A percentile compares a stretch with the other conserved stretches of the same genome.
Conservation (phyloP, 2,329 filamentous ascomycete species). For the Plectosphaerella cucumerina region DNA sequence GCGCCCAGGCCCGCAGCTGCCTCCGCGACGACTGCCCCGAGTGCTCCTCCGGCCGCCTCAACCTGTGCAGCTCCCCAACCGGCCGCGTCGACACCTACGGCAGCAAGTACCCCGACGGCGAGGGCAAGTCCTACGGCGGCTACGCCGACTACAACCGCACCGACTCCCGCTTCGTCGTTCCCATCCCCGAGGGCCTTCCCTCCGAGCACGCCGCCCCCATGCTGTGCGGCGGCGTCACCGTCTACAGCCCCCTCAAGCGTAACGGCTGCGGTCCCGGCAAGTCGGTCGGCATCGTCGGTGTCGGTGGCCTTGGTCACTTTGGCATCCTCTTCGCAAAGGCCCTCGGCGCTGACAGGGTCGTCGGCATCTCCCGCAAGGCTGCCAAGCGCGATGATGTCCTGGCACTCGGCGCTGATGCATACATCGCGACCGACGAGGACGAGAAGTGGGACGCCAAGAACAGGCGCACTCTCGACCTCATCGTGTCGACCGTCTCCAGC, state of each 20-base stretch:
- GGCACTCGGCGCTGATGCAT: constrained; percentile 52
- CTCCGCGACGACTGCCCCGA: constrained; percentile 36
- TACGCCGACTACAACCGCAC: constrained; percentile 29
- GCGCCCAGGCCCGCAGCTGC: constrained; percentile 56
- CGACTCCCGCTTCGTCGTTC: constrained; percentile 42
- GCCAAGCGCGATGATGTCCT: constrained; percentile 51
- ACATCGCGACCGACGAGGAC: constrained; percentile 40
- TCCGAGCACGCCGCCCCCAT: constrained; percentile 52
- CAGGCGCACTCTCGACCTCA: constrained; percentile 48
- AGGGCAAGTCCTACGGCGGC: constrained; percentile 60
- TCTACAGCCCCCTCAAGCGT: constrained; percentile 58
- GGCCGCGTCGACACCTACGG: constrained; percentile 48
- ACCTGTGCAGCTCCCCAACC: constrained; percentile 32
- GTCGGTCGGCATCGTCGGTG: constrained; percentile 60
- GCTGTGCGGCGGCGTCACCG: constrained; percentile 67
- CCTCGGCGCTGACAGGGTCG: constrained; percentile 55
- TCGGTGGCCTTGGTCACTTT: constrained; percentile 67
- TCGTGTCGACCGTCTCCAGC: constrained; percentile 52
- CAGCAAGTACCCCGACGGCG: constrained; percentile 46
- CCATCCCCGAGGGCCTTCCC: constrained; percentile 36
- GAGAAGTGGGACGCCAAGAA: constrained; percentile 50
- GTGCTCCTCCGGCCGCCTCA: constrained; percentile 34
- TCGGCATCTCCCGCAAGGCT: constrained; percentile 53
- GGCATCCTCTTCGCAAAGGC: constrained; percentile 66
- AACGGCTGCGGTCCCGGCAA: constrained; percentile 64